A percentile compares a stretch with the other conserved stretches of the same genome.
These are phyloP conservation scores for Phytophthora pseudosyringae DNA, from an alignment of 352 stramenopile species.

Conservation along the genomic window DNA sequence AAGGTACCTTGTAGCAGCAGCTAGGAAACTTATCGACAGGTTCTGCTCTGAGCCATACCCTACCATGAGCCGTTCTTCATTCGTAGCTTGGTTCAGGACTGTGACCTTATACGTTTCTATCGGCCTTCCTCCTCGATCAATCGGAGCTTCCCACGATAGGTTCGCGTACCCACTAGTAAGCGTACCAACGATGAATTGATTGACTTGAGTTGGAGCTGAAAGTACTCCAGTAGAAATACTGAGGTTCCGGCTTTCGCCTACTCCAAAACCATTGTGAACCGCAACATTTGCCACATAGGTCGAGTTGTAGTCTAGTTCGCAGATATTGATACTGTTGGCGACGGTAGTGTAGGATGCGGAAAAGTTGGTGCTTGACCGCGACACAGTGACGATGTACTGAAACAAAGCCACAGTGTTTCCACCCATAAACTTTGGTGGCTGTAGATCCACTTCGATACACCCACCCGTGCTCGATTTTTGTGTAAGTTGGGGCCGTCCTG, in stretches of 20 bases:
- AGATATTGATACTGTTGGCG: constrained; percentile 7
- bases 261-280: constrained; percentile 29
- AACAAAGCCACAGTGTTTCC: constrained; percentile 10
- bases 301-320: constrained; percentile 31
- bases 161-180: constrained; percentile 36
- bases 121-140: constrained; percentile 38
- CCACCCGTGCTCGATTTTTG: constrained; percentile 30
- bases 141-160: constrained; percentile 39
- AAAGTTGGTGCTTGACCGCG: not conserved
- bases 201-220: constrained; percentile 29
- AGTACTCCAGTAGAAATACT: constrained; percentile 28
- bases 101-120: constrained; percentile 37
- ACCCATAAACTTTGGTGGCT: constrained; percentile 34
- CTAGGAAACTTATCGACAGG: constrained; percentile 33
- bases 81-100: constrained; percentile 18
- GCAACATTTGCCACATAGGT: constrained; percentile 37
- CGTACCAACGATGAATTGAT: constrained; percentile 10
- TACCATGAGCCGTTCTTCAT: constrained; percentile 9
- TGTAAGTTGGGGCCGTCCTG: constrained; percentile 28
- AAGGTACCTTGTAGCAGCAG: constrained; percentile 28
- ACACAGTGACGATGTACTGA: constrained; percentile 28
- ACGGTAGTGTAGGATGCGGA: not conserved
- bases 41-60: constrained; percentile 11
- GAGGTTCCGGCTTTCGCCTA: constrained; percentile 26
- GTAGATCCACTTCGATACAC: constrained; percentile 36